These are phyloP conservation scores for Umbelopsis isabellina DNA, from an alignment of 192 early-diverging fungal species.

Conservation along the genomic window DNA sequence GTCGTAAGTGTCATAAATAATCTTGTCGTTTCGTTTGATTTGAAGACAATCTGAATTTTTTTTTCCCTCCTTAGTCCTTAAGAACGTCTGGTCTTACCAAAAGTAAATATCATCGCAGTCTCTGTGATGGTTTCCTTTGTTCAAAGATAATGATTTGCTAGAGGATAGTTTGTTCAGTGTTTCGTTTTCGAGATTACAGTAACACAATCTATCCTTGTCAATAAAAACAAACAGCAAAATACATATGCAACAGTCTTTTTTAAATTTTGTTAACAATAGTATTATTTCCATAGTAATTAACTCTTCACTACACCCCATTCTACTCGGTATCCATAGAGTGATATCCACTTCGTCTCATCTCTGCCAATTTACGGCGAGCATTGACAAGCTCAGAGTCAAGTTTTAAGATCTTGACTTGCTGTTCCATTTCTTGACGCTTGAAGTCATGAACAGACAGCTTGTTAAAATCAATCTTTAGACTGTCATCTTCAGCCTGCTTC, in stretches of 20 bases:
- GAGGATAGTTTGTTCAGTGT: conserved; percentile 10
- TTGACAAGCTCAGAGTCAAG: conserved; percentile 89
- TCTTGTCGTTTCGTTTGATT: background rate
- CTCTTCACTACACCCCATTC: conserved; percentile 47
- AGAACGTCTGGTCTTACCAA: conserved; percentile 79
- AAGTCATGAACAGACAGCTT: conserved; percentile 89
- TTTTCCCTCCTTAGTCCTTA: conserved; percentile 49
- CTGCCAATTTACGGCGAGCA: conserved; percentile 86
- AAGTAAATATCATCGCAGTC: conserved; percentile 50
- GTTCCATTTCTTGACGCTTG: conserved; percentile 97
- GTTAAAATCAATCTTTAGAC: conserved; percentile 62
- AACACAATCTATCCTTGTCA: background rate
- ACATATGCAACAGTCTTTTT: background rate
- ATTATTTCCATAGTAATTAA: background rate
- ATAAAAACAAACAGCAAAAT: conserved; percentile 4
- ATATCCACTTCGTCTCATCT: conserved; percentile 90
- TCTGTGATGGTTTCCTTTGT: conserved; percentile 23
- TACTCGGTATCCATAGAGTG: conserved; percentile 37
- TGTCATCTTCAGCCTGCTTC: conserved; percentile 70
- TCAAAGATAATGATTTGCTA: conserved; percentile 18
- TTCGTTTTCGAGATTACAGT: conserved; percentile 9
- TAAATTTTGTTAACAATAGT: too few species aligned
- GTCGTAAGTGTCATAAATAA: conserved; percentile 46
- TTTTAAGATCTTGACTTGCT: conserved; percentile 96
- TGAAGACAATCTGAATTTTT: background rate